Conservation (phyloP, 2,329 filamentous ascomycete species). For the Cordyceps cateniannulata region DNA sequence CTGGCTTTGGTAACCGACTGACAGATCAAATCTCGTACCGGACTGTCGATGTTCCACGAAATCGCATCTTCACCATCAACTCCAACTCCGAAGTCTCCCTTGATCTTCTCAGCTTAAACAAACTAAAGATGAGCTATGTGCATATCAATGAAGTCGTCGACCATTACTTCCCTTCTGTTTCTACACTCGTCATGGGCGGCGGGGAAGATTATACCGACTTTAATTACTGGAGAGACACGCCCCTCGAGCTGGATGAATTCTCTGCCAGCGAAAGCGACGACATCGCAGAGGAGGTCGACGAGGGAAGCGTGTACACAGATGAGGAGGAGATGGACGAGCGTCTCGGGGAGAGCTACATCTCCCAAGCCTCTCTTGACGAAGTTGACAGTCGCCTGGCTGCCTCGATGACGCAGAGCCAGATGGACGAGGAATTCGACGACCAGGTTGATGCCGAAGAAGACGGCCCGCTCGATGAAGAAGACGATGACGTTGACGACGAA, state of each 20-base stretch:
- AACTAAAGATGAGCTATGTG: conserved; percentile 93
- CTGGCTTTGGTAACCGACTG: conserved; percentile 91
- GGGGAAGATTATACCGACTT: conserved; percentile 97
- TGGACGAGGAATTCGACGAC: conserved; percentile 28
- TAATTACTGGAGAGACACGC: conserved; percentile 86
- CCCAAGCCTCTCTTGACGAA: conserved; percentile 41
- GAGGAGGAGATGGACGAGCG: conserved; percentile 33
- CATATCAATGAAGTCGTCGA: conserved; percentile 96
- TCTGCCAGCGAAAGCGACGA: conserved; percentile 67
- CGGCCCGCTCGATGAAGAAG: conserved; percentile 22
- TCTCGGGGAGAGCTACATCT: conserved; percentile 51
- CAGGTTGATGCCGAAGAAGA: conserved; percentile 33
- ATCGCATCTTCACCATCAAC: conserved; percentile 97
- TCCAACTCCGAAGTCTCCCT: conserved; percentile 92
- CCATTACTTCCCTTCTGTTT: conserved; percentile 93
- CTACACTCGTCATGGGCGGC: conserved; percentile 76
- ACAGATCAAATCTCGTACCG: conserved; percentile 96
- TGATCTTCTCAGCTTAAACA: conserved; percentile 84
- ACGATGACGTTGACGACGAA: conserved; percentile 24
- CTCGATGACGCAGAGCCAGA: conserved; percentile 26
- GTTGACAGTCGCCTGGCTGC: conserved; percentile 29
- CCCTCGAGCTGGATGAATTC: conserved; percentile 81
- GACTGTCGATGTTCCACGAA: conserved; percentile 89
- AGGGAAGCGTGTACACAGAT: conserved; percentile 38
- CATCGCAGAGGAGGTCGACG: conserved; percentile 45